Conservation (phyloP, 257 asterid genomes). For the Capsicum rhomboideum region DNA sequence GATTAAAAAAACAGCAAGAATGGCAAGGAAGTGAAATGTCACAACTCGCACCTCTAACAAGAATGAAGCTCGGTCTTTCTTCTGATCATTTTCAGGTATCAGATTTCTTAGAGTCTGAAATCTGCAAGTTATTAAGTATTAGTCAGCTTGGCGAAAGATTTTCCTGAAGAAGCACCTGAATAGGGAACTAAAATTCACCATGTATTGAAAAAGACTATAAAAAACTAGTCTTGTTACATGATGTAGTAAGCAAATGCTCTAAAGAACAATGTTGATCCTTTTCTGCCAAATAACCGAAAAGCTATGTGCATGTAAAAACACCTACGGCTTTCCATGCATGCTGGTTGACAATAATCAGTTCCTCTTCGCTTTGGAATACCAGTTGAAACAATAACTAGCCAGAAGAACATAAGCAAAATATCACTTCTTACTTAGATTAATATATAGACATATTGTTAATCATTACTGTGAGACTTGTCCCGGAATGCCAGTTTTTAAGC, state of each 20-base stretch:
- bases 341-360: neutral
- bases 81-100: constrained; percentile 76
- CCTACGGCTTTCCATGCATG: neutral
- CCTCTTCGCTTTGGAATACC: neutral
- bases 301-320: neutral
- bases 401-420: neutral
- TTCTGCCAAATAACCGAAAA: neutral
- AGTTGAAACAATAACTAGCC: neutral
- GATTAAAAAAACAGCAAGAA: neutral
- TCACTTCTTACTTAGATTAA: neutral
- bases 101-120: constrained; percentile 64
- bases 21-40: constrained; percentile 11
- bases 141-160: constrained; percentile 1
- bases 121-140: constrained; percentile 27
- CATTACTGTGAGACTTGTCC: neutral
- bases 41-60: constrained; percentile 88
- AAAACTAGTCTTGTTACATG: neutral
- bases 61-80: constrained; percentile 78
- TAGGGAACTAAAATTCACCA: neutral
- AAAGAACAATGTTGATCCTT: neutral
- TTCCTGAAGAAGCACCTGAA: neutral
- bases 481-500: neutral
- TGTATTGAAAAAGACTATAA: neutral
- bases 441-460: neutral
- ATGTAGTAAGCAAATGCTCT: neutral